A percentile compares a stretch with the other conserved stretches of the same genome.
These are phyloP conservation scores for Penicillium sp. DNA, from an alignment of 2,329 filamentous ascomycete genomes.

Conservation along the genomic window DNA sequence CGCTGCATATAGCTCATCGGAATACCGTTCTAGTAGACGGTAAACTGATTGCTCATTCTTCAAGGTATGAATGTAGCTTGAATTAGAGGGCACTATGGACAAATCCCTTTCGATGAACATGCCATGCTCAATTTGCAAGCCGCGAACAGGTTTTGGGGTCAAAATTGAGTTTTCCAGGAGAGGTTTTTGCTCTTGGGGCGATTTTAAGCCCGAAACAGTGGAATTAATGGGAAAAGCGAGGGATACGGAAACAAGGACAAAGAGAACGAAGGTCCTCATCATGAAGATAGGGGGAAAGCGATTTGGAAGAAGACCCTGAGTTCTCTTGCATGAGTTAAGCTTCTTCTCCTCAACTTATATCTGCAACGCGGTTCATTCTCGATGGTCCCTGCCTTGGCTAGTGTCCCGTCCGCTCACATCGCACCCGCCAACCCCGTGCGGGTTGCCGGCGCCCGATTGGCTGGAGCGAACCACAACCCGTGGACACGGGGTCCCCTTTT, in stretches of 20 bases:
- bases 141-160: background rate
- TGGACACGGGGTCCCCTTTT: too few species aligned
- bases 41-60: conserved; percentile 5
- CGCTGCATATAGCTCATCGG: conserved; percentile 10
- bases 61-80: conserved; percentile 9
- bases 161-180: background rate
- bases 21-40: conserved; percentile 4
- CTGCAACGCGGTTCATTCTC: background rate
- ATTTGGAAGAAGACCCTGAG: conserved; percentile 1
- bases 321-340: background rate
- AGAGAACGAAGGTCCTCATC: background rate
- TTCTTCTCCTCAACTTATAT: background rate
- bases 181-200: background rate
- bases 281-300: background rate
- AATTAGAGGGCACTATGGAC: background rate
- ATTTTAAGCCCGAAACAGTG: background rate
- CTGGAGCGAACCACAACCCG: background rate
- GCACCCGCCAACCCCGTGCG: conserved; percentile 13
- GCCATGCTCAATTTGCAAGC: conserved; percentile 5
- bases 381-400: background rate
- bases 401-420: conserved; percentile 1
- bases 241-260: background rate
- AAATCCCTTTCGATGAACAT: background rate
- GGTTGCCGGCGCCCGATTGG: conserved; percentile 17
- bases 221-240: conserved; percentile 6